phyloP scores from a whole-genome alignment of 2,329 filamentous ascomycete species.

The Aureobasidium sp. region DNA sequence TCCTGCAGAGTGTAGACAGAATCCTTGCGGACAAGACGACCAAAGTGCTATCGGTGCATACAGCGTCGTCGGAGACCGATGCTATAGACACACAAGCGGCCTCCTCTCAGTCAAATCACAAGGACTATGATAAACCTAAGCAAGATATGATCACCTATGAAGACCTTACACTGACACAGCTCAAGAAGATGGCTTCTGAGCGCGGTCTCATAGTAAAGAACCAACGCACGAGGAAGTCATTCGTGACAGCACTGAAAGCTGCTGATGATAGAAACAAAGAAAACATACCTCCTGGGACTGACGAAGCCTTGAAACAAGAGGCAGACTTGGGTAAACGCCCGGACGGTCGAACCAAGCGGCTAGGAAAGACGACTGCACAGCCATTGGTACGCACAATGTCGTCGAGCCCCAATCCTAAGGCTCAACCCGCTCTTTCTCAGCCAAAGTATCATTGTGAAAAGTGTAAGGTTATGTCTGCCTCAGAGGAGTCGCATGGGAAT shows the following conservation, averaged over 20 bases:
- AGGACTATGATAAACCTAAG: neutral
- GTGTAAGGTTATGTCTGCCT: conserved; percentile 1
- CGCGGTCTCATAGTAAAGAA: neutral
- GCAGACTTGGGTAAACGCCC: neutral
- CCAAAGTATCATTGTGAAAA: neutral
- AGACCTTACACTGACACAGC: neutral
- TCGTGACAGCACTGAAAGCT: neutral
- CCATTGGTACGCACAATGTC: neutral
- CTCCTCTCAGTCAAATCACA: neutral
- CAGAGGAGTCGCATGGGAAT: neutral
- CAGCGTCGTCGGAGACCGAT: neutral
- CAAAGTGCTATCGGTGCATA: no score
- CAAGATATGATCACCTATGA: neutral
- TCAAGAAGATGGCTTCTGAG: neutral
- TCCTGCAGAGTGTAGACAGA: no score
- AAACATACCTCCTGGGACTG: conserved; percentile 6
- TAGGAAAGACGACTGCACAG: neutral
- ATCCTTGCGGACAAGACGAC: no score
- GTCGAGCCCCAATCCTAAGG: neutral
- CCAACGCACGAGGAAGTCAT: neutral
- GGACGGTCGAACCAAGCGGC: neutral
- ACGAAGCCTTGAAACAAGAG: neutral
- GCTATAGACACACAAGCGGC: neutral
- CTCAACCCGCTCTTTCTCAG: conserved; percentile 1
- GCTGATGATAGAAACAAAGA: neutral